Base-by-base conservation (phyloP, 306 rosid genomes). In the Abrus precatorius region DNA sequence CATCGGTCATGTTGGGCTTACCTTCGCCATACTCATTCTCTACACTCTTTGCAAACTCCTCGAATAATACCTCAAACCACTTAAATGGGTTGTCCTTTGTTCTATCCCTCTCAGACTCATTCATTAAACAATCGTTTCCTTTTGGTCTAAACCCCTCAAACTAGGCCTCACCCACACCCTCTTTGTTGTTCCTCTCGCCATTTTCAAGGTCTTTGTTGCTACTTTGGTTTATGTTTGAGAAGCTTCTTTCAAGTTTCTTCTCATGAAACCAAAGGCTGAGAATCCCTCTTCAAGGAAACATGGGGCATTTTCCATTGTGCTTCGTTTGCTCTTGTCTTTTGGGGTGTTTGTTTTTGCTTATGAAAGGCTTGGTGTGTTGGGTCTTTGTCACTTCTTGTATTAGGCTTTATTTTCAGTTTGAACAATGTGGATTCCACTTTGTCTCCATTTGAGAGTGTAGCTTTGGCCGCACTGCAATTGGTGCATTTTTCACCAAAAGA, bases 1-100 rank as follows among this genome's bases (percentile, higher is more conserved):
- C 86, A 88, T 93, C 97, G 94, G 94, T 1, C 98, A 93, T 28
- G 98, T 94, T 0, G 98, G 98, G 5, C 75, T 91, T 6, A 97
- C 88, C 64, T 80, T 93, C 67, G 69, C 88, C 41, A 90, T 90
- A 28, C 74, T 93, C 65, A 57, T 85, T 29, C 59, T 91, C 53
- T 93, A 79, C 75, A 74, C 86, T 65, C 88, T 90, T 29, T 76
- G 77, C 48, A 92, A 89, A 75, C 88, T 93, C 11, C 82, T 93
- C 54, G 92, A 91, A 43, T 87, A 69, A 20, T 93, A 91, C 70
- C 87, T 93, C 69, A 83, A 89, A 40, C 97, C 98, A 20, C 83
- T 93, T 53, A 94, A 81, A 12, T 93, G 98, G 98, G 97, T 94
- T 27, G 88, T 91, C 45, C 87, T 93, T 1, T 93, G 97, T 70